Conservation (phyloP, 768 basidiomycete genomes). For the Porphyrellus cyaneotinctus region DNA sequence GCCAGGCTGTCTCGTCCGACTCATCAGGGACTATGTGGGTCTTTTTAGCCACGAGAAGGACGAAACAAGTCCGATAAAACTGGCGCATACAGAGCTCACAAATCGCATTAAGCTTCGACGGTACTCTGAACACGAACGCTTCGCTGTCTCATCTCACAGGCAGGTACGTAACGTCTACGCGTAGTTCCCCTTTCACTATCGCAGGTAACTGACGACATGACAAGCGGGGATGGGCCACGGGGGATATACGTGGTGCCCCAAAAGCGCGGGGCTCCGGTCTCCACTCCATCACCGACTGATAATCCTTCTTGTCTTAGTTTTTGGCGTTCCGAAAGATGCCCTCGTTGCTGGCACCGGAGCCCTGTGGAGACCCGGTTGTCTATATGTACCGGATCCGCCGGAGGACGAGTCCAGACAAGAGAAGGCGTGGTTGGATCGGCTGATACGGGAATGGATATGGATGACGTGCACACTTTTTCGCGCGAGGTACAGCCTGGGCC, state of each 20-base stretch:
- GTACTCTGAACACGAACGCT: background rate
- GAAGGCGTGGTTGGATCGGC: slow-evolving; percentile 9
- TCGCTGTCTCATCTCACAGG: background rate
- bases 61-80: slow-evolving; percentile 1
- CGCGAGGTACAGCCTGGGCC: background rate
- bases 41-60: slow-evolving; percentile 1
- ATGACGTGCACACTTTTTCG: background rate
- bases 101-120: background rate
- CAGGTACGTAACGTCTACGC: slow-evolving; percentile 4
- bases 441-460: background rate
- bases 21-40: background rate
- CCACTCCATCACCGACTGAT: background rate
- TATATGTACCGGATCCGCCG: slow-evolving; percentile 11
- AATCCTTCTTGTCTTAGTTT: background rate
- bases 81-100: slow-evolving; percentile 12
- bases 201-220: background rate
- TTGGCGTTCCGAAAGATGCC: slow-evolving; percentile 7
- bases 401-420: slow-evolving; percentile 4
- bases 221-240: background rate
- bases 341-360: slow-evolving; percentile 4
- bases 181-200: background rate
- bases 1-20: background rate
- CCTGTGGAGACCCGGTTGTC: slow-evolving; percentile 15
- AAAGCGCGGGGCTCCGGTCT: slow-evolving; percentile 4
- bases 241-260: slow-evolving; percentile 20